phyloP scores from a whole-genome alignment of 805 yeast species.

The Yarrowia alimentaria region DNA sequence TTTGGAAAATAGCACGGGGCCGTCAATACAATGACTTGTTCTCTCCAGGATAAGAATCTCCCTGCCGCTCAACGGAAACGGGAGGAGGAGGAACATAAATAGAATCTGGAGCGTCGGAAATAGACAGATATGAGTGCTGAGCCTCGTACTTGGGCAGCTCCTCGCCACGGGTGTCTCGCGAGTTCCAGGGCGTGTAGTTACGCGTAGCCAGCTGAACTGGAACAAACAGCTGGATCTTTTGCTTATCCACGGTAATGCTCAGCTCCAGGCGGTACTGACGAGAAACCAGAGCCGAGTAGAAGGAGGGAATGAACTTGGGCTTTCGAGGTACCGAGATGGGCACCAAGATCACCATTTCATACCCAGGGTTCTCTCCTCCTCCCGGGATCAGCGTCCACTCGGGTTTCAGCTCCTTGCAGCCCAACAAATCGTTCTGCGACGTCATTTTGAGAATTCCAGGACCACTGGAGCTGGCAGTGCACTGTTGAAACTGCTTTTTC shows the following conservation, averaged over 20 bases:
- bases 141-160: slow-evolving; percentile 27
- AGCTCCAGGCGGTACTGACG: slow-evolving; percentile 24
- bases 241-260: slow-evolving; percentile 4
- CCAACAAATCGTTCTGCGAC: slow-evolving; percentile 10
- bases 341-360: not conserved
- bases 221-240: slow-evolving; percentile 18
- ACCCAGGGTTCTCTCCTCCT: too few species aligned
- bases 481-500: slow-evolving; percentile 2
- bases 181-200: slow-evolving; percentile 23
- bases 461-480: not conserved
- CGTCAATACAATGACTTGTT: slow-evolving; percentile 22
- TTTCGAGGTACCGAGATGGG: slow-evolving; percentile 19
- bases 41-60: slow-evolving; percentile 21
- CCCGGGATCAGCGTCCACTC: too few species aligned
- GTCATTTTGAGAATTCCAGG: slow-evolving; percentile 17
- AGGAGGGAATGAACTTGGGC: slow-evolving; percentile 25
- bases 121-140: not conserved
- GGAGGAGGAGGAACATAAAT: slow-evolving; percentile 13
- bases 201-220: slow-evolving; percentile 26
- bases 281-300: slow-evolving; percentile 26
- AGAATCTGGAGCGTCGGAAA: slow-evolving; percentile 3
- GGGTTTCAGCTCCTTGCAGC: slow-evolving; percentile 16
- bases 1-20: too few species aligned
- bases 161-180: slow-evolving; percentile 10
- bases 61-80: not conserved